Conservation (phyloP, 352 stramenopile species). For the Pythium angustatum region DNA sequence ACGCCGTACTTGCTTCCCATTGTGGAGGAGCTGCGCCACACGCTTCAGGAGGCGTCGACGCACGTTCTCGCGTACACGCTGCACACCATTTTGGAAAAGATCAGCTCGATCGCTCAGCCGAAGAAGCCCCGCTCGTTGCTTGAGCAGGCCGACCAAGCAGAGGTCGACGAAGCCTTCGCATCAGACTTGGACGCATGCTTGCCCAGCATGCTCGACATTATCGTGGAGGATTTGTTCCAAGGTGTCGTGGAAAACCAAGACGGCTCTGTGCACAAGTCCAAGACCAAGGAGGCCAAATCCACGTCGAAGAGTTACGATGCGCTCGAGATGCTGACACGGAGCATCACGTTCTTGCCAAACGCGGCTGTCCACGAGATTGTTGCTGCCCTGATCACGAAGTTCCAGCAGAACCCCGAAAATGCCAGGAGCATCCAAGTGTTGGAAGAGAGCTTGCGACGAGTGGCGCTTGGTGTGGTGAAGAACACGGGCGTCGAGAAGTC, state of each 20-base stretch:
- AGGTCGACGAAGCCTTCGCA: constrained; percentile 37
- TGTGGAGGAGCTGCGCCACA: constrained; percentile 82
- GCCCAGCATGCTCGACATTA: constrained; percentile 78
- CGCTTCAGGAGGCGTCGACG: constrained; percentile 80
- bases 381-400: constrained; percentile 70
- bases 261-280: constrained; percentile 71
- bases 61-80: constrained; percentile 88
- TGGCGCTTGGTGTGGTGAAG: constrained; percentile 79
- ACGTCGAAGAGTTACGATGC: constrained; percentile 68
- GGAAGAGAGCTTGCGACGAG: constrained; percentile 76
- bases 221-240: constrained; percentile 84
- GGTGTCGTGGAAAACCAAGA: constrained; percentile 58
- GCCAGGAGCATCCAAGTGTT: constrained; percentile 57
- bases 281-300: constrained; percentile 87
- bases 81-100: constrained; percentile 80
- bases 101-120: constrained; percentile 57
- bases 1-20: constrained; percentile 83
- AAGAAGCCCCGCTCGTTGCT: constrained; percentile 43
- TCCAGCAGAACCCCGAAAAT: constrained; percentile 60
- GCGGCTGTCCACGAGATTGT: constrained; percentile 78
- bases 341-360: constrained; percentile 86
- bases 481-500: constrained; percentile 82
- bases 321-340: constrained; percentile 77
- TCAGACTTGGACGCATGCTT: constrained; percentile 80
- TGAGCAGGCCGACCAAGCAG: constrained; percentile 27